These are phyloP conservation scores for Fraxinus greggii DNA, from an alignment of 305 asterid species.

Conservation along the genomic window DNA sequence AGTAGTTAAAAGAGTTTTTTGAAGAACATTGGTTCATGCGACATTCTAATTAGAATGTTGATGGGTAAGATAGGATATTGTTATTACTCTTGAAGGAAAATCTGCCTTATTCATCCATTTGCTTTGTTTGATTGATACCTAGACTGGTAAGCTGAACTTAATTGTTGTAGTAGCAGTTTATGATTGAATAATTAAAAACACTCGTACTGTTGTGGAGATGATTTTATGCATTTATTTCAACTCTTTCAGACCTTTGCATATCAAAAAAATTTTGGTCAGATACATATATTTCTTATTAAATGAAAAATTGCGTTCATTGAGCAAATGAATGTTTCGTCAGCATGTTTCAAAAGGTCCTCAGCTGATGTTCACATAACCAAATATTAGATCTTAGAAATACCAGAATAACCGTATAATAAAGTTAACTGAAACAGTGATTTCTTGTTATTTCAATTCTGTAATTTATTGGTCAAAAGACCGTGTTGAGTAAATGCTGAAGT, in stretches of 20 bases:
- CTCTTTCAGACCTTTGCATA: neutral
- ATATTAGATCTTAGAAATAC: neutral
- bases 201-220: neutral
- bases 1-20: neutral
- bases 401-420: neutral
- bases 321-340: neutral
- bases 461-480: conserved; percentile 5
- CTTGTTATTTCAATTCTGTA: conserved; percentile 6
- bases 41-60: neutral
- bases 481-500: conserved; percentile 8
- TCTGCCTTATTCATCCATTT: neutral
- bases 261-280: neutral
- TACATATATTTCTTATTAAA: neutral
- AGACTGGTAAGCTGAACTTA: neutral
- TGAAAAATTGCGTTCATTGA: neutral
- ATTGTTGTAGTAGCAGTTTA: neutral
- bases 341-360: neutral
- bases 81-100: neutral
- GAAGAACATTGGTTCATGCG: neutral
- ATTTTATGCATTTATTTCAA: conserved; percentile 8
- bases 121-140: neutral
- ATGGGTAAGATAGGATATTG: neutral
- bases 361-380: conserved; percentile 2
- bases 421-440: neutral
- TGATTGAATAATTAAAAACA: neutral